A percentile compares a stretch with the other conserved stretches of the same genome.
Evolutionary conservation across 2,329 filamentous ascomycete species (phyloP).

Genomic region (Pseudogymnoascus sp.): DNA sequence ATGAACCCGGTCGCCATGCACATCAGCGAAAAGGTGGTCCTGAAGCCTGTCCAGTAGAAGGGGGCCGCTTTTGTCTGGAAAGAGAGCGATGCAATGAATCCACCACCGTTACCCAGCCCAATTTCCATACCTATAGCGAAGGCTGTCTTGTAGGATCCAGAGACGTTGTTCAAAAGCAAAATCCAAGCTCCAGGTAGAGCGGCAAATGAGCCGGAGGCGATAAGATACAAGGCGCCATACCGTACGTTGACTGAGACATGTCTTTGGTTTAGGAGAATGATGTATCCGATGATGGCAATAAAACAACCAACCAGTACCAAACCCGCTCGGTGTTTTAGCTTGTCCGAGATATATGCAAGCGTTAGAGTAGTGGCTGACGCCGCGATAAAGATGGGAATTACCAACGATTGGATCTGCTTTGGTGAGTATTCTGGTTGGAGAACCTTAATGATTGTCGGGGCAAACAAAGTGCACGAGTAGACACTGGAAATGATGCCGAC

Average conservation of each 20-base stretch:
- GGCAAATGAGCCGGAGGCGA: slow-evolving; percentile 27
- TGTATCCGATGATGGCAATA: slow-evolving; percentile 27
- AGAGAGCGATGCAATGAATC: slow-evolving; percentile 4
- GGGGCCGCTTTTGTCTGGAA: slow-evolving; percentile 6
- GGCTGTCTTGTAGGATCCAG: slow-evolving; percentile 36
- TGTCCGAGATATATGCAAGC: slow-evolving; percentile 29
- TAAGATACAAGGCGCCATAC: slow-evolving; percentile 30
- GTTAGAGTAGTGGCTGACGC: slow-evolving; percentile 27
- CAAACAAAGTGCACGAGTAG: slow-evolving; percentile 32
- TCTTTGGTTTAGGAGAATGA: slow-evolving; percentile 28
- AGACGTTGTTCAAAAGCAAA: slow-evolving; percentile 44
- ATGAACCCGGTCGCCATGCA: slow-evolving; percentile 14
- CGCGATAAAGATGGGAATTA: slow-evolving; percentile 32
- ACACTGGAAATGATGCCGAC: slow-evolving; percentile 26
- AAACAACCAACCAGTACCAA: slow-evolving; percentile 27
- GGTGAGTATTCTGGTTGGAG: slow-evolving; percentile 29
- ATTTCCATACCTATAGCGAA: slow-evolving; percentile 28
- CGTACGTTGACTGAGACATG: slow-evolving; percentile 8
- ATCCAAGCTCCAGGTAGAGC: slow-evolving; percentile 30
- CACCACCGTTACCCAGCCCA: not conserved
- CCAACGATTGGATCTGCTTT: slow-evolving; percentile 30
- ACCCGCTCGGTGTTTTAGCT: slow-evolving; percentile 27
- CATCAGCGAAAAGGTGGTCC: slow-evolving; percentile 17
- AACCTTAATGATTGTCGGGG: slow-evolving; percentile 34
- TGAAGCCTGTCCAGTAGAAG: slow-evolving; percentile 5